Percentiles rank a stretch among this genome's conserved stretches.
phyloP scores from a whole-genome alignment of 2,329 filamentous ascomycete species.

The Setomelanomma holmii region DNA sequence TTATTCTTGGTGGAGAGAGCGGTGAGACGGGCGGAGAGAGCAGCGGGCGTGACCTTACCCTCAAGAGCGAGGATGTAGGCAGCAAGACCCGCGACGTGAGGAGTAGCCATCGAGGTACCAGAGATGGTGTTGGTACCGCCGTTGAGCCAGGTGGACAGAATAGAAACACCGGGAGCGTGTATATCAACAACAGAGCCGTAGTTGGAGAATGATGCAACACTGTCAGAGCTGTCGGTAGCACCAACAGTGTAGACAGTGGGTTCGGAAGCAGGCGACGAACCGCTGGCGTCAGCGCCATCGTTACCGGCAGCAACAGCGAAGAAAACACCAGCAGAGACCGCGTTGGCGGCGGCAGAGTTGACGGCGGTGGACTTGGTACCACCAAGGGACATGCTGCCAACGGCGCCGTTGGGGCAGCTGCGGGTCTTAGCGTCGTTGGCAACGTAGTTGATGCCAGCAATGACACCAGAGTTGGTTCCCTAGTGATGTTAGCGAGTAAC shows the following conservation, averaged over 20 bases:
- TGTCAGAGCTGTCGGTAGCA: constrained; percentile 48
- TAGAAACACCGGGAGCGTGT: constrained; percentile 50
- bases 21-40: constrained; percentile 58
- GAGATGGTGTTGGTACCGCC: constrained; percentile 58
- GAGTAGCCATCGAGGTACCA: constrained; percentile 72
- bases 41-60: constrained; percentile 54
- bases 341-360: constrained; percentile 48
- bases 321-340: constrained; percentile 48
- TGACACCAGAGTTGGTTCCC: constrained; percentile 52
- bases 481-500: constrained; percentile 13
- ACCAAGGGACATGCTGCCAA: constrained; percentile 52
- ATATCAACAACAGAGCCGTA: constrained; percentile 48
- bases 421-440: constrained; percentile 44
- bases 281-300: constrained; percentile 38
- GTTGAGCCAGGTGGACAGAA: constrained; percentile 58
- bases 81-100: constrained; percentile 73
- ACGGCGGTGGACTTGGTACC: constrained; percentile 46
- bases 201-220: constrained; percentile 49
- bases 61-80: constrained; percentile 70
- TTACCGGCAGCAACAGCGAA: constrained; percentile 52
- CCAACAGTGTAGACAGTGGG: constrained; percentile 50
- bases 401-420: constrained; percentile 44
- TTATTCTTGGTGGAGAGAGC: constrained; percentile 51
- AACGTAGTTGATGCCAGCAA: constrained; percentile 49
- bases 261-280: constrained; percentile 49